Conservation (phyloP, 208 protist species). For the Leishmania gerbilli region DNA sequence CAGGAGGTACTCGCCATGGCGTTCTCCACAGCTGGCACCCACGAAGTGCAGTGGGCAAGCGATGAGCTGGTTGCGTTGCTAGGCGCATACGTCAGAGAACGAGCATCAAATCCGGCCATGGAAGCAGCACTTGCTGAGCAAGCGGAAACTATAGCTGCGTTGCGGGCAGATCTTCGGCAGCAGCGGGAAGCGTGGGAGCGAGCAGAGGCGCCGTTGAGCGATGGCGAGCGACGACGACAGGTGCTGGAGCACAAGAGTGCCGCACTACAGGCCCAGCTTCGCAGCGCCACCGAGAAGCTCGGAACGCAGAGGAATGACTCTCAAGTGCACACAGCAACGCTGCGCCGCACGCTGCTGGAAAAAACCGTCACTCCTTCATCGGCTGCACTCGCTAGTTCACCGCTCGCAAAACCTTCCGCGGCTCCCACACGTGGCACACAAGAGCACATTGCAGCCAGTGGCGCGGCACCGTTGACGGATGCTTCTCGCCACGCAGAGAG, state of each 20-base stretch:
- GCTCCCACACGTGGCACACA: background rate
- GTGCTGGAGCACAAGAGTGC: slow-evolving; percentile 3
- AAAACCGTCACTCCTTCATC: background rate
- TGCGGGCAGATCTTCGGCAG: slow-evolving; percentile 25
- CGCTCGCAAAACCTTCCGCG: background rate
- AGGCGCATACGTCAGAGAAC: background rate
- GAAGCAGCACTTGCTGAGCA: slow-evolving; percentile 39
- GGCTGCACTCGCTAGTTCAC: background rate
- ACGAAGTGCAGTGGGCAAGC: slow-evolving; percentile 11
- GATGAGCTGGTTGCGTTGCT: slow-evolving; percentile 13
- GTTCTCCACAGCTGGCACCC: slow-evolving; percentile 3
- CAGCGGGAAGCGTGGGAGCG: slow-evolving; percentile 3
- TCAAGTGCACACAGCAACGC: background rate
- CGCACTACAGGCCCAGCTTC: background rate
- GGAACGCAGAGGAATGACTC: background rate
- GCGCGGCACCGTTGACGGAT: background rate
- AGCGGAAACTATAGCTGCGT: slow-evolving; percentile 30
- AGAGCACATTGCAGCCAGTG: background rate
- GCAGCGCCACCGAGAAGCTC: background rate
- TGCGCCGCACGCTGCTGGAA: background rate
- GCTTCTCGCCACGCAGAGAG: background rate
- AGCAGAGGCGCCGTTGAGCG: background rate
- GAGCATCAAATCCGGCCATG: slow-evolving; percentile 16
- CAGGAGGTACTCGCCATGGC: slow-evolving; percentile 13
- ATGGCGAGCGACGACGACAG: slow-evolving; percentile 5